Base-by-base conservation (phyloP, 148 eudicot genomes). In the Rhododendron simsii region DNA sequence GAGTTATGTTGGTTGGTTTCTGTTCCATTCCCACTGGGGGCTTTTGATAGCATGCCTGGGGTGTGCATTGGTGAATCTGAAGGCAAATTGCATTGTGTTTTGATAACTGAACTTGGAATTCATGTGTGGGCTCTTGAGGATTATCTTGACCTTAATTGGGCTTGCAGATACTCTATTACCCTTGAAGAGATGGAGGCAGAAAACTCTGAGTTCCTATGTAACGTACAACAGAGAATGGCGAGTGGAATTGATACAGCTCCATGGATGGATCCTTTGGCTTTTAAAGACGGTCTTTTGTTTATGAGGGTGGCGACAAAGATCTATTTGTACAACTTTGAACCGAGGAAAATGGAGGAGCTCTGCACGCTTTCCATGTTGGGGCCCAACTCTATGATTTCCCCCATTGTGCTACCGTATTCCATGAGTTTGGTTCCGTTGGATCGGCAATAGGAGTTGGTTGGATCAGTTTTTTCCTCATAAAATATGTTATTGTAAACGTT, bases 91-190 rank as follows among this genome's bases (percentile, higher is more conserved):
- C 81, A 85, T 78, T 91, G 86, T 50, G 88, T 89, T 82, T 41
- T 90, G 44, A 80, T 91, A 13, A 86, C 89, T 26, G 89, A 88
- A 69, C 77, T 80, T 14, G 93, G 93, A 51, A 67, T 91, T 44
- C 88, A 88, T 21, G 81, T 90, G 13, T 91, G 93, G 93, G 86
- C 74, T 37, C 86, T 91, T 1, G 88, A 90, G 85, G 92, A 90
- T 83, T 45, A 75, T 57, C 65, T 90, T 55, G 89, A 86, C 16
- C 86, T 87, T 39, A 67, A 30, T 23, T 91, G 93, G 93, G 85
- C 20, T 1, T 75, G 89, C 50, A 86, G 59, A 26, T 59, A 74
- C 50, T 85, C 84, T 0, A 39, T 90, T 4, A 71, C 85, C 61
- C 80, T 90, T 81, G 86, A 87, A 12, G 84, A 86, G 53, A 77